These are phyloP conservation scores for Botrytis fragariae DNA, from an alignment of 2,329 filamentous ascomycete species.

Conservation along the genomic window DNA sequence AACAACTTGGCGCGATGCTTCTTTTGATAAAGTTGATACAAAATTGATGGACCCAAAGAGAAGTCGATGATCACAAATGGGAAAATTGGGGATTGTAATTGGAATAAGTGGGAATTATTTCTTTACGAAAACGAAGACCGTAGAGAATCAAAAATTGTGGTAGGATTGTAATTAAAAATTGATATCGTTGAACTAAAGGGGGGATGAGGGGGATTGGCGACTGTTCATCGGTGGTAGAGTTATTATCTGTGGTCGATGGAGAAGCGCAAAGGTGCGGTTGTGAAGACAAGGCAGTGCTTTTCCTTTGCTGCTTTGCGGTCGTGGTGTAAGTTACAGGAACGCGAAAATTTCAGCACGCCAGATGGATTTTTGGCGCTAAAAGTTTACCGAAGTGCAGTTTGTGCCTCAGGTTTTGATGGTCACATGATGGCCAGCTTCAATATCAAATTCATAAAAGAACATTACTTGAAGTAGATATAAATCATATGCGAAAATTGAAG, in stretches of 20 bases:
- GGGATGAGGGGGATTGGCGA: slow-evolving; percentile 9
- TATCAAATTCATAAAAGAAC: not conserved
- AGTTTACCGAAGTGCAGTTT: not conserved
- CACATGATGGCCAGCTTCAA: not conserved
- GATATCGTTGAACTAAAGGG: slow-evolving; percentile 15
- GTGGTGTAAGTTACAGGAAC: slow-evolving; percentile 3
- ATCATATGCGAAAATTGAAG: not conserved
- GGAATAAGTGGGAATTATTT: slow-evolving; percentile 14
- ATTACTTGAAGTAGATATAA: not conserved
- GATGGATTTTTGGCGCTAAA: slow-evolving; percentile 8
- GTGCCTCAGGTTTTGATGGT: not conserved
- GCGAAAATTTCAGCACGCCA: slow-evolving; percentile 13
- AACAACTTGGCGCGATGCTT: slow-evolving; percentile 37
- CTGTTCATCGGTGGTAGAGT: slow-evolving; percentile 6
- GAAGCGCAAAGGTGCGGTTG: slow-evolving; percentile 1
- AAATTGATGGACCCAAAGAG: slow-evolving; percentile 18
- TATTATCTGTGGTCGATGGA: not conserved
- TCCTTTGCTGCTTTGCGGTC: not conserved
- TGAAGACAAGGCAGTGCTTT: slow-evolving; percentile 1
- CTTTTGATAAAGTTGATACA: slow-evolving; percentile 19
- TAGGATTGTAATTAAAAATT: slow-evolving; percentile 11
- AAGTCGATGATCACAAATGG: slow-evolving; percentile 17
- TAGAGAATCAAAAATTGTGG: not conserved
- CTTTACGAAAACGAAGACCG: not conserved
- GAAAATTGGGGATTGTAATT: slow-evolving; percentile 6